Evolutionary conservation across 176 grass and related monocot species (phyloP).

Genomic region (Puya raimondii): DNA sequence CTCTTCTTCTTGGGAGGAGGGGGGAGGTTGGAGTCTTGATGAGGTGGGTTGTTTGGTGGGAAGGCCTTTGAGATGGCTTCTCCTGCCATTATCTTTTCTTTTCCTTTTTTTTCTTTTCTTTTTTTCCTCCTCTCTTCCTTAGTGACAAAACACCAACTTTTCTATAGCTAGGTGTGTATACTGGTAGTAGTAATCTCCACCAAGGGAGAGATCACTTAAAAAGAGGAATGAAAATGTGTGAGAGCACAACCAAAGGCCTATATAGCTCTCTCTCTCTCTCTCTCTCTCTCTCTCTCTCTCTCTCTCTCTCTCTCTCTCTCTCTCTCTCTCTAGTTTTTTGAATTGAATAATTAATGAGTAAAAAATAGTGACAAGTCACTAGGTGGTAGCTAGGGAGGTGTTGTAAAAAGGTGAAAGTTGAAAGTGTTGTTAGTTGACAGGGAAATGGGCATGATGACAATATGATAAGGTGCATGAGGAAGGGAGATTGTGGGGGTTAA

Average conservation of each 20-base stretch:
- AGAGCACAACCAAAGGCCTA: not conserved
- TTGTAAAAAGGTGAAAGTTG: constrained; percentile 45
- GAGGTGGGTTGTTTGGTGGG: constrained; percentile 16
- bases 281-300: constrained; percentile 13
- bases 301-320: constrained; percentile 9
- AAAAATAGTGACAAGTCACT: not conserved
- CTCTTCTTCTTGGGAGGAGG: constrained; percentile 80
- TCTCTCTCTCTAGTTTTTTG: constrained; percentile 5
- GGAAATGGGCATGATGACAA: constrained; percentile 40
- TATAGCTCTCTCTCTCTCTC: not conserved
- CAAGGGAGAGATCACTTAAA: constrained; percentile 4
- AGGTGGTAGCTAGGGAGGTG: constrained; percentile 5
- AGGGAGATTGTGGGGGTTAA: not conserved
- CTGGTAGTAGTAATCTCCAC: constrained; percentile 2
- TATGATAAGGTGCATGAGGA: constrained; percentile 49
- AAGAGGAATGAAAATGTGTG: constrained; percentile 30
- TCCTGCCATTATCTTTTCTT: constrained; percentile 30
- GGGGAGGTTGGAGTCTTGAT: constrained; percentile 29
- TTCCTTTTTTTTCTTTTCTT: constrained; percentile 13
- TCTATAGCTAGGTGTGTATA: constrained; percentile 35
- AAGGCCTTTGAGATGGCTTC: constrained; percentile 51
- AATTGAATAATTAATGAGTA: constrained; percentile 18
- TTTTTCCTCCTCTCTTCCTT: constrained; percentile 3
- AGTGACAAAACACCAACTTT: constrained; percentile 46
- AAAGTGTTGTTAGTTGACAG: constrained; percentile 9